Percentiles rank a stretch among this genome's conserved stretches.
Evolutionary conservation across 106 monocot species (phyloP).

Genomic region (Iris macrosiphon): DNA sequence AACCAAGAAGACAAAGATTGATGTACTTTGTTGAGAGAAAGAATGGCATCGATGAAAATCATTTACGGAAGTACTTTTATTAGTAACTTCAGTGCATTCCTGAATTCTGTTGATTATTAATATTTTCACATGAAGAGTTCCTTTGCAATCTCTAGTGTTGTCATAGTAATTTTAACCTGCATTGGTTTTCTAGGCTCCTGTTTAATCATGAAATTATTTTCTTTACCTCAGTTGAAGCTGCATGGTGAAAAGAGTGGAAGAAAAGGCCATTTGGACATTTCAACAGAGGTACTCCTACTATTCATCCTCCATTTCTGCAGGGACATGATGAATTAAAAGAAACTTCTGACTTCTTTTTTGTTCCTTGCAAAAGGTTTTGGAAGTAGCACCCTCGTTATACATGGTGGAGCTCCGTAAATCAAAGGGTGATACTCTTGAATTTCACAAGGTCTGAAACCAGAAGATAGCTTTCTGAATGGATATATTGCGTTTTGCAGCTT

Average conservation of each 20-base stretch:
- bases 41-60: neutral
- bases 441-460: slow-evolving; percentile 20
- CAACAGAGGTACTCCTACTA: slow-evolving; percentile 93
- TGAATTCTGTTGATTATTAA: neutral
- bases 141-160: neutral
- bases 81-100: neutral
- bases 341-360: too few species aligned
- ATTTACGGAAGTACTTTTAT: too few species aligned
- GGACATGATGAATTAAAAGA: too few species aligned
- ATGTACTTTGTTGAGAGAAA: neutral
- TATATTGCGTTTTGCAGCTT: too few species aligned
- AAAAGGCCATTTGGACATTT: slow-evolving; percentile 79
- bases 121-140: neutral
- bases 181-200: neutral
- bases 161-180: neutral
- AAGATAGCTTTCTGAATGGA: neutral
- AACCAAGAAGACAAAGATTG: too few species aligned
- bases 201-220: neutral
- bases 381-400: slow-evolving; percentile 29
- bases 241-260: slow-evolving; percentile 77
- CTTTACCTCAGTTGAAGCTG: slow-evolving; percentile 64
- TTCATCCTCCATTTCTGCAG: too few species aligned
- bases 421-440: slow-evolving; percentile 29
- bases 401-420: slow-evolving; percentile 38
- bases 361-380: slow-evolving; percentile 27